Evolutionary conservation across 306 rosid species (phyloP), one percentile per base, ranked within the genome.

Genomic region (Quercus alba): DNA sequence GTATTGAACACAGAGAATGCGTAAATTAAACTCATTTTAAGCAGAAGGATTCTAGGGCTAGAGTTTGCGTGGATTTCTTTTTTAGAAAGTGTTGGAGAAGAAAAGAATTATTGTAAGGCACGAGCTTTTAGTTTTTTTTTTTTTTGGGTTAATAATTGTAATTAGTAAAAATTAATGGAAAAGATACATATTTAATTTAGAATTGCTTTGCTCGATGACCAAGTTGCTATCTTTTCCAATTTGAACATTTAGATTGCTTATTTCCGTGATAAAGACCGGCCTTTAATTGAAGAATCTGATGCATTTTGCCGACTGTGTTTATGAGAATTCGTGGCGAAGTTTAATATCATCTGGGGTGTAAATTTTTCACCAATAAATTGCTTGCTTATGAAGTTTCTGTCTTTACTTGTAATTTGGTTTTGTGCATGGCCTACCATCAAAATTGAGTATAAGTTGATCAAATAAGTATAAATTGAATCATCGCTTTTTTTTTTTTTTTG

Each of bases 61-160:
- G 58, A 76, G 25, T 12, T 82, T 80, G 58, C 75, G 74, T 79
- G 78, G n/a, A 77, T 70, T 70, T n/a, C 17, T 33, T 41, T 62
- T 0, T 54, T 26, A 55, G 8, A 68, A 57, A 61, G 70, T 68
- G 66, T 68, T 56, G 55, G n/a, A 56, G 74, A 75, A 63, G 81
- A 77, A 77, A 78, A 38, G 63, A 76, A 82, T 68, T 58, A 18
- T 54, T 35, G 33, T 10, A 35, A 4, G 17, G 68, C 46, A 3
- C 7, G 23, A 44, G 46, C 63, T 56, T 17, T 70, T 14, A 5
- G 18, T 2, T 70, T 25, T 19, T 23, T 9, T 11, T 67, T 74
- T 74, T 5, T 23, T 73, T 74, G 26, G 28, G 28, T 63, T 21
- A 58, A 73, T 70, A 35, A 67, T 33, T 3, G 38, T 35, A 19